These are phyloP conservation scores for Ustilago loliicola DNA, from an alignment of 1,284 basidiomycete genomes.

Conservation along the genomic window DNA sequence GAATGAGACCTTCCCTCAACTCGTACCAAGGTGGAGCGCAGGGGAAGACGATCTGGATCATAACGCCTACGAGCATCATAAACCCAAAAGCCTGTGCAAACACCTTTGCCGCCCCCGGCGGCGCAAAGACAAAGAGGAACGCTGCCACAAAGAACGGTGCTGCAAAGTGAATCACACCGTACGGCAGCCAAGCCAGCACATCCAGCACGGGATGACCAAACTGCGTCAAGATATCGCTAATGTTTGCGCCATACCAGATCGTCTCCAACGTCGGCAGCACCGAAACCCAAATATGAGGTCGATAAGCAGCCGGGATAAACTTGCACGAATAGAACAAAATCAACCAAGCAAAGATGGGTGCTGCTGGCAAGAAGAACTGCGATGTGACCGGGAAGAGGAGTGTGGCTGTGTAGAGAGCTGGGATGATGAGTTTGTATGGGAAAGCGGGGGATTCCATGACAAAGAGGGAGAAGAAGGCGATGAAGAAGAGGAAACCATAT, in stretches of 20 bases:
- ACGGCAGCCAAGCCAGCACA: constrained; percentile 93
- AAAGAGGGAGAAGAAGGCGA: constrained; percentile 80
- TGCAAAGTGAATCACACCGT: constrained; percentile 91
- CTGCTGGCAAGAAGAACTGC: constrained; percentile 92
- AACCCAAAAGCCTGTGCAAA: constrained; percentile 93
- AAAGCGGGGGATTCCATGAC: constrained; percentile 81
- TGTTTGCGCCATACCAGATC: constrained; percentile 95
- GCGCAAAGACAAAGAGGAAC: constrained; percentile 83
- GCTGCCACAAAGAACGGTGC: constrained; percentile 77
- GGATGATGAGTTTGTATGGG: constrained; percentile 84
- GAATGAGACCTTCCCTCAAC: constrained; percentile 93
- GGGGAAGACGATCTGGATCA: constrained; percentile 89
- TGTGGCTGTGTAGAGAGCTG: constrained; percentile 78
- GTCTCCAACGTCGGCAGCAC: constrained; percentile 93
- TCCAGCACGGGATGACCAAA: constrained; percentile 93
- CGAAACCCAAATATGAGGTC: constrained; percentile 89
- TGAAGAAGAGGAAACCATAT: constrained; percentile 59
- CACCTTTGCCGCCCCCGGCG: constrained; percentile 83
- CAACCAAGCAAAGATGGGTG: constrained; percentile 83
- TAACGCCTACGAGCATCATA: constrained; percentile 90
- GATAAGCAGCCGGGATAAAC: constrained; percentile 81
- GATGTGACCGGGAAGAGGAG: constrained; percentile 87
- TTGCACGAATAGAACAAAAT: constrained; percentile 82
- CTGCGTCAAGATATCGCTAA: constrained; percentile 93
- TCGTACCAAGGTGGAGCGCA: constrained; percentile 97